Conservation (phyloP, 2,329 filamentous ascomycete species). For the Thielaviopsis punctulata region DNA sequence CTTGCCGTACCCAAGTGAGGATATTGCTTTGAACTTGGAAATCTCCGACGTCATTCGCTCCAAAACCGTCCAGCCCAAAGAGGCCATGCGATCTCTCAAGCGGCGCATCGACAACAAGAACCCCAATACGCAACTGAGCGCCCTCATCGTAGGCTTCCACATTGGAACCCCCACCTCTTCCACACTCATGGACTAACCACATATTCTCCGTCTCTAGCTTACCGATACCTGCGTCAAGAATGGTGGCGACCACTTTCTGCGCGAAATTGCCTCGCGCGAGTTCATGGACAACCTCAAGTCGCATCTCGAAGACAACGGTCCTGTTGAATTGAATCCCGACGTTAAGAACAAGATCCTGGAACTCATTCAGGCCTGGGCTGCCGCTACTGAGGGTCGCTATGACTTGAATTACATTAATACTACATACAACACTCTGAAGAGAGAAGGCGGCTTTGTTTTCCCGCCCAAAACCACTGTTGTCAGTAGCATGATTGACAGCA, state of each 20-base stretch:
- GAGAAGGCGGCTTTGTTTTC: slow-evolving; percentile 65
- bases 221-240: slow-evolving; percentile 99
- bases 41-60: slow-evolving; percentile 96
- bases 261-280: slow-evolving; percentile 88
- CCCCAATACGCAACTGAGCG: slow-evolving; percentile 86
- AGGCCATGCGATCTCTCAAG: slow-evolving; percentile 95
- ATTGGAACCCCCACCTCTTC: background rate
- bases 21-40: slow-evolving; percentile 93
- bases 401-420: slow-evolving; percentile 77
- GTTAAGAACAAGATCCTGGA: slow-evolving; percentile 85
- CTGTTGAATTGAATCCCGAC: slow-evolving; percentile 60
- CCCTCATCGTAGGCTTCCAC: slow-evolving; percentile 53
- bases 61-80: slow-evolving; percentile 91
- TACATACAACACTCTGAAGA: slow-evolving; percentile 66
- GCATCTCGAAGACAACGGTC: slow-evolving; percentile 63
- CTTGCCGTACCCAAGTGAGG: slow-evolving; percentile 44
- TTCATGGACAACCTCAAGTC: slow-evolving; percentile 97
- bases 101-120: slow-evolving; percentile 92
- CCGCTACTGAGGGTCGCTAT: slow-evolving; percentile 67
- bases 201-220: slow-evolving; percentile 39
- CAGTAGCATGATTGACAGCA: slow-evolving; percentile 97
- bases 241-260: slow-evolving; percentile 84
- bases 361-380: slow-evolving; percentile 84
- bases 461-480: slow-evolving; percentile 72
- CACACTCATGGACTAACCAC: background rate